These are phyloP conservation scores for Anthostomella pinea DNA, from an alignment of 2,329 filamentous ascomycete species.

Conservation along the genomic window DNA sequence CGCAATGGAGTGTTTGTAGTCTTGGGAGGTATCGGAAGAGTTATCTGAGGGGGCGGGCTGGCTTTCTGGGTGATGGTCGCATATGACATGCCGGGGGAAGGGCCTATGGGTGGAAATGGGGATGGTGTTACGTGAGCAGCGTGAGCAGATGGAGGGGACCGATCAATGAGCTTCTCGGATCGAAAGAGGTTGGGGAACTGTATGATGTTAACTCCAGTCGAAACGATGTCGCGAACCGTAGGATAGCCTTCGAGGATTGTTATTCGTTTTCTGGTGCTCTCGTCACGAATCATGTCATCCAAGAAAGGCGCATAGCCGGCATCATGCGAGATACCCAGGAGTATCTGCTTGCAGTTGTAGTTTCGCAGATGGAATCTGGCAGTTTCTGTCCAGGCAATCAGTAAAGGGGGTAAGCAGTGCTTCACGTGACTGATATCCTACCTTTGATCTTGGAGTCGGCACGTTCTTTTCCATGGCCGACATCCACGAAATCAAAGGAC, in stretches of 20 bases:
- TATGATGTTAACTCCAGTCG: slow-evolving; percentile 45
- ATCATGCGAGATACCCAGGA: slow-evolving; percentile 62
- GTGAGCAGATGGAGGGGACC: slow-evolving; percentile 21
- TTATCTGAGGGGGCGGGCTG: slow-evolving; percentile 43
- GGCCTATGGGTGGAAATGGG: slow-evolving; percentile 20
- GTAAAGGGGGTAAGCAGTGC: slow-evolving; percentile 3
- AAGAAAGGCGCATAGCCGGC: slow-evolving; percentile 59
- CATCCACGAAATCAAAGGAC: slow-evolving; percentile 62
- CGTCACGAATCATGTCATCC: slow-evolving; percentile 50
- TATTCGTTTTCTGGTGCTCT: slow-evolving; percentile 41
- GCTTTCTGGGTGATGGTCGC: slow-evolving; percentile 41
- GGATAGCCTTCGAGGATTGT: slow-evolving; percentile 54
- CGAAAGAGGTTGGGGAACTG: slow-evolving; percentile 53
- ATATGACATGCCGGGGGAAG: slow-evolving; percentile 33
- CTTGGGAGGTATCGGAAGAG: slow-evolving; percentile 39
- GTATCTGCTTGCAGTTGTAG: slow-evolving; percentile 58
- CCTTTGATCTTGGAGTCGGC: slow-evolving; percentile 61
- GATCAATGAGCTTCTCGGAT: slow-evolving; percentile 47
- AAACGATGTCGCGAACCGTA: slow-evolving; percentile 46
- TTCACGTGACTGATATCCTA: too few relatives aligned
- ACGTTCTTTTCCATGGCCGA: slow-evolving; percentile 57
- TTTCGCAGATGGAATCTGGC: slow-evolving; percentile 58
- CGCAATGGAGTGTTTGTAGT: slow-evolving; percentile 21
- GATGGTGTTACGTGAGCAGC: slow-evolving; percentile 16
- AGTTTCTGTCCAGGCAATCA: slow-evolving; percentile 37